Percentiles rank a stretch among this genome's conserved stretches.
Conservation (phyloP, 345 rosid genomes). For the Microthlaspi erraticum region DNA sequence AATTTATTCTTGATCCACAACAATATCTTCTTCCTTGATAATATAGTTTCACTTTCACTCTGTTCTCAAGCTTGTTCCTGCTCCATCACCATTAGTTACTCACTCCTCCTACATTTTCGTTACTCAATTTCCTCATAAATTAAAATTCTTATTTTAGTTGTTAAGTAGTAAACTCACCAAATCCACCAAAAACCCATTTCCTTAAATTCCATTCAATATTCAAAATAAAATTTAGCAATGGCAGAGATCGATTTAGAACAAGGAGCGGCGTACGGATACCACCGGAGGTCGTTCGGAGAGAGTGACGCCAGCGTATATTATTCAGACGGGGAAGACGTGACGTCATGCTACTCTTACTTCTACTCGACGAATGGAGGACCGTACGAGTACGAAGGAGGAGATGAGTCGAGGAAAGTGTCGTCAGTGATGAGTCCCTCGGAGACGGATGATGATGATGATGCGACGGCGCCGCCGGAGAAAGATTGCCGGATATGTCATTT, state of each 20-base stretch:
- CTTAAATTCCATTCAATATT: conserved; percentile 15
- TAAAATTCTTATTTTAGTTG: neutral
- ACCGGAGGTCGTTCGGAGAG: conserved; percentile 41
- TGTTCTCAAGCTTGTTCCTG: conserved; percentile 30
- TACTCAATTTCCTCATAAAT: neutral
- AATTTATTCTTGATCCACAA: conserved; percentile 15
- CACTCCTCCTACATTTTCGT: conserved; percentile 34
- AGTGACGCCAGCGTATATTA: conserved; percentile 59
- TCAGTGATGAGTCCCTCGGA: conserved; percentile 51
- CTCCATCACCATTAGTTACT: conserved; percentile 29
- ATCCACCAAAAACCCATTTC: conserved; percentile 38
- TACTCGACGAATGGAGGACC: conserved; percentile 82
- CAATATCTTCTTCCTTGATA: conserved; percentile 6
- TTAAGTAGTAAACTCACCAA: conserved; percentile 25
- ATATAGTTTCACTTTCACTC: conserved; percentile 19
- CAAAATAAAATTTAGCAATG: conserved; percentile 14
- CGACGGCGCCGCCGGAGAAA: conserved; percentile 61
- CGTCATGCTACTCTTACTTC: conserved; percentile 81
- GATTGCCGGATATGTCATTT: conserved; percentile 94
- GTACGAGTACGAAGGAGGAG: conserved; percentile 50
- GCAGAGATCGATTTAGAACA: conserved; percentile 67
- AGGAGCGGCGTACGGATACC: conserved; percentile 47
- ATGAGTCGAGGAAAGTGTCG: conserved; percentile 45
- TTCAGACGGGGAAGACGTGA: conserved; percentile 81
- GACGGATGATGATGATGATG: conserved; percentile 53